Evolutionary conservation across 345 rosid genomes (phyloP), one percentile per base, ranked within the genome.

Genomic region (Lepidium africanum): DNA sequence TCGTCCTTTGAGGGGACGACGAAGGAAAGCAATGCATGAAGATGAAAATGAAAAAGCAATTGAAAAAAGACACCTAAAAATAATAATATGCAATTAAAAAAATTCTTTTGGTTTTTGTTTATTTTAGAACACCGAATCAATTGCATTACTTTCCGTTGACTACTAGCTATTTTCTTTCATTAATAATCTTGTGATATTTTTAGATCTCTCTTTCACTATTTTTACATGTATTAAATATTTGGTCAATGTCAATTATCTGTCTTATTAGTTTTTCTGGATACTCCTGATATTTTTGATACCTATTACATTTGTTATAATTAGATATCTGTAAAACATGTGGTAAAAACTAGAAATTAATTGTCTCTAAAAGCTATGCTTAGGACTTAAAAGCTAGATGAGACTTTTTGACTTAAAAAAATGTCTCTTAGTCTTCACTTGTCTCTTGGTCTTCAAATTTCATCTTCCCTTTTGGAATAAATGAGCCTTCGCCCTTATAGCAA

Each of bases 1-100:
- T 68, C 78, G 74, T 74, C 74, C 78, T 51, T 67, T 14, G 42
- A 45, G 19, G 43, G 78, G 69, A 74, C 78, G 78, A 54, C 69
- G 78, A 74, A 61, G 69, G 73, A 68, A 33, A 48, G 15, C 63
- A 67, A 67, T 60, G 69, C 78, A 74, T 74, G 58, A 52, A 74
- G 64, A 13, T 52, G 63, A 67, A 61, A 53, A 74, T 40, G 78
- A 12, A 67, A 61, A 74, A 60, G 21, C 11, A 52, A 59, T 16
- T 59, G 33, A 7, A 23, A 49, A 12, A 49, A 12, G 48, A 38
- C 21, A 67, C 50, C 63, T 42, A 67, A 61, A 73, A 53, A 67
- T 59, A 67, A 60, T 52, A 45, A 16, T 52, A 42, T 53, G 38
- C 58, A 61, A 30, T 30, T 30, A 30, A 67, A 51, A 74, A 59